Evolutionary conservation across 2,329 filamentous ascomycete species (phyloP).

Genomic region (Hypomyces perniciosus): DNA sequence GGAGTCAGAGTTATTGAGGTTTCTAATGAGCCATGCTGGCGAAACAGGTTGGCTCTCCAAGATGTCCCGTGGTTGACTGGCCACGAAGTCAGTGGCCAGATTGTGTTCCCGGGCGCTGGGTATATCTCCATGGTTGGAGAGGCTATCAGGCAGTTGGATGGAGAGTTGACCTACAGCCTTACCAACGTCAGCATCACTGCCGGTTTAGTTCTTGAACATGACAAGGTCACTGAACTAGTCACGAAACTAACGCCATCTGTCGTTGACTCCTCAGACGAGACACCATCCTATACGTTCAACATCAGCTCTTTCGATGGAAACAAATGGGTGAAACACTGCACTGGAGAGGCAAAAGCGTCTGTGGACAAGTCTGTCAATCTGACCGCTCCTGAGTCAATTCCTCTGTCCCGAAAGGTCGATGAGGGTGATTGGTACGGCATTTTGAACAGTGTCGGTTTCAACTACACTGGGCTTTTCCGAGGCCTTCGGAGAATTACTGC

Average conservation of each 20-base stretch:
- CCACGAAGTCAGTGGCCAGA: slow-evolving; percentile 27
- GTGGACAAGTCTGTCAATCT: slow-evolving; percentile 5
- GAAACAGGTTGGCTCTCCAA: slow-evolving; percentile 17
- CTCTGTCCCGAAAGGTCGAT: slow-evolving; percentile 3
- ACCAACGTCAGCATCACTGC: slow-evolving; percentile 20
- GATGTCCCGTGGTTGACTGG: slow-evolving; percentile 32
- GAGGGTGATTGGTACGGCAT: slow-evolving; percentile 2
- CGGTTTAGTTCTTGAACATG: slow-evolving; percentile 24
- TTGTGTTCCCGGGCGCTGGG: slow-evolving; percentile 33
- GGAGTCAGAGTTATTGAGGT: slow-evolving; percentile 2
- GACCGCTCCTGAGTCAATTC: neutral
- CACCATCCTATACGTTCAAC: slow-evolving; percentile 22
- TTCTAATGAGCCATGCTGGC: slow-evolving; percentile 17
- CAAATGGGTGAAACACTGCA: slow-evolving; percentile 25
- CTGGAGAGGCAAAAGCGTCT: slow-evolving; percentile 14
- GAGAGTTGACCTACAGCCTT: neutral
- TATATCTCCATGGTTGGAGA: slow-evolving; percentile 31
- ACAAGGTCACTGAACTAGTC: slow-evolving; percentile 23
- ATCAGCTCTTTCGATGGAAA: slow-evolving; percentile 23
- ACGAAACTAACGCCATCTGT: slow-evolving; percentile 21
- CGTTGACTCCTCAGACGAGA: slow-evolving; percentile 16
- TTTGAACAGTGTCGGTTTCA: slow-evolving; percentile 5
- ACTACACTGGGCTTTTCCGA: slow-evolving; percentile 6
- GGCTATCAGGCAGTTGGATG: slow-evolving; percentile 19
- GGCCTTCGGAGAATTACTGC: slow-evolving; percentile 2